phyloP scores from a whole-genome alignment of 83 land plant genomes.

The Isoetes engelmannii region DNA sequence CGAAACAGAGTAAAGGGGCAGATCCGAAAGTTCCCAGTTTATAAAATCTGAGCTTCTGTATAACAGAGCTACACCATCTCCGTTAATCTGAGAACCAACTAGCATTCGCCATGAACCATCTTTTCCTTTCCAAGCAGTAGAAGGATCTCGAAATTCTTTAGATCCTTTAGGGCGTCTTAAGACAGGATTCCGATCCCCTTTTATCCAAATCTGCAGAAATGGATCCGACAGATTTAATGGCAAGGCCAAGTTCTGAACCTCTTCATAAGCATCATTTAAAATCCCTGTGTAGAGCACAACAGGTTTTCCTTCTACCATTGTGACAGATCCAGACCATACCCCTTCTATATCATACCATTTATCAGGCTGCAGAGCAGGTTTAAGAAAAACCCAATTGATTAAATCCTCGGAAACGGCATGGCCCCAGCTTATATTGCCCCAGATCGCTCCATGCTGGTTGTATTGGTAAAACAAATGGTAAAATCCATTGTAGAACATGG shows the following conservation, averaged over 20 bases:
- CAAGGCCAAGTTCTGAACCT: constrained; percentile 53
- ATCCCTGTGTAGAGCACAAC: constrained; percentile 63
- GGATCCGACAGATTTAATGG: constrained; percentile 58
- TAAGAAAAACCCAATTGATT: constrained; percentile 49
- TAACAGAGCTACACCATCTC: constrained; percentile 39
- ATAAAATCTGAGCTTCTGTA: constrained; percentile 56
- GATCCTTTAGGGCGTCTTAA: constrained; percentile 21
- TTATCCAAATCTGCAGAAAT: constrained; percentile 51
- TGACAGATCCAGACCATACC: constrained; percentile 83
- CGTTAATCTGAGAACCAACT: constrained; percentile 36
- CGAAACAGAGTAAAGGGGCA: constrained; percentile 32
- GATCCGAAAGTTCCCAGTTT: constrained; percentile 35
- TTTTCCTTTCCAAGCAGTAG: constrained; percentile 63
- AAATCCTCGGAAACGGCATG: constrained; percentile 68
- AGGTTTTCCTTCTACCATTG: constrained; percentile 42
- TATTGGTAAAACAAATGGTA: constrained; percentile 87
- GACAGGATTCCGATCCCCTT: constrained; percentile 48
- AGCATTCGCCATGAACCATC: constrained; percentile 40
- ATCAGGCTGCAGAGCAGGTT: constrained; percentile 42
- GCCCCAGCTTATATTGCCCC: constrained; percentile 63
- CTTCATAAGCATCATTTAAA: constrained; percentile 22
- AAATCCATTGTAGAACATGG: constrained; percentile 60
- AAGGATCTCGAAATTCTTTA: constrained; percentile 53
- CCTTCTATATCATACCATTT: constrained; percentile 57
- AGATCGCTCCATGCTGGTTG: constrained; percentile 43